Percentiles rank a stretch among this genome's conserved stretches.
These are phyloP conservation scores for Fusarium decemcellulare DNA, from an alignment of 2,329 filamentous ascomycete species.

Conservation along the genomic window DNA sequence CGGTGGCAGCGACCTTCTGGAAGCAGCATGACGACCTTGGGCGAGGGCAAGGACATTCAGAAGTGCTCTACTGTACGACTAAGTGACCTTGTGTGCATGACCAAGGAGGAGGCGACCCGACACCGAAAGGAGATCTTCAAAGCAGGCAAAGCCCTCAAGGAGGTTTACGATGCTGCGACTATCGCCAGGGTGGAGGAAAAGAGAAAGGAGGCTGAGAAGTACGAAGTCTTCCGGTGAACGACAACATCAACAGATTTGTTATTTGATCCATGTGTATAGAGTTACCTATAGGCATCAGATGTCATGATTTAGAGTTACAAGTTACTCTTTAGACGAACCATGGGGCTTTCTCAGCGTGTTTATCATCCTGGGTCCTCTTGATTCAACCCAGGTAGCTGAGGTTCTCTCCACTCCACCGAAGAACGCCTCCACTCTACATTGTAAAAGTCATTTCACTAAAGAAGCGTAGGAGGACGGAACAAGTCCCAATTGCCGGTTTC, in stretches of 20 bases:
- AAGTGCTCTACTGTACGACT: slow-evolving; percentile 79
- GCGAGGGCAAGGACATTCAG: slow-evolving; percentile 79
- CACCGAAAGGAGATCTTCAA: slow-evolving; percentile 87
- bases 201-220: slow-evolving; percentile 75
- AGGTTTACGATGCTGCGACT: slow-evolving; percentile 80
- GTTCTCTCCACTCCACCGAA: no score
- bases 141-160: slow-evolving; percentile 75
- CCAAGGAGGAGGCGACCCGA: slow-evolving; percentile 85
- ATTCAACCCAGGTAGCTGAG: not conserved
- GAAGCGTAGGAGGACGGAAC: no score
- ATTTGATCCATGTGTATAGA: not conserved
- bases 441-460: no score
- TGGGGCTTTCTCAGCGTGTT: not conserved
- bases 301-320: not conserved
- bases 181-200: slow-evolving; percentile 77
- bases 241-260: not conserved
- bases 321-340: not conserved
- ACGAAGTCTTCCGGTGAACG: slow-evolving; percentile 65
- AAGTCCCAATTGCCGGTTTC: no score
- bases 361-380: not conserved
- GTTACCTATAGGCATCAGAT: not conserved
- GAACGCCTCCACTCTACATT: not conserved
- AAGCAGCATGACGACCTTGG: slow-evolving; percentile 71
- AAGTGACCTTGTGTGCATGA: slow-evolving; percentile 88
- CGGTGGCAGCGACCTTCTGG: slow-evolving; percentile 80